Evolutionary conservation across 2,329 filamentous ascomycete species (phyloP), one percentile per base, ranked within the genome.

Genomic region (Pyricularia sp.): DNA sequence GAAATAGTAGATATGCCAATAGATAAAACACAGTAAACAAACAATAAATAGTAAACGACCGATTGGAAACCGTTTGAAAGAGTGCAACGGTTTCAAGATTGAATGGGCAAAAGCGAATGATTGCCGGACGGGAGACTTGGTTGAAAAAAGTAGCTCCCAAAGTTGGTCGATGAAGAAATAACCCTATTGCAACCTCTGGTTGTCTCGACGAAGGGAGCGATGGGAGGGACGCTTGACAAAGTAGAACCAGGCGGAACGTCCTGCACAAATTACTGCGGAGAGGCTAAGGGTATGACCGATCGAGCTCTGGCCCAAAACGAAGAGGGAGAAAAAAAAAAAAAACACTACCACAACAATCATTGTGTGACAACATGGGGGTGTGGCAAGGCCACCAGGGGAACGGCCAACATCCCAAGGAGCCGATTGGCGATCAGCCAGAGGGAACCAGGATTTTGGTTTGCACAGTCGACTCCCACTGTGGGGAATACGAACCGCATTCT

Each of bases 31-130:
- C 59, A 67, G 64, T 59, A 65, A 68, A 67, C 63, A 67, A 40
- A 67, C 62, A 65, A 65, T 63, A 62, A 65, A 65, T 63, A 62
- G 65, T 68, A 68, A 70, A 75, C 73, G 77, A 79, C 70, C 67
- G 74, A 65, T 70, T 63, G 68, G 69, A 71, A 72, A 72, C 77
- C 78, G 79, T 80, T 80, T 80, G 77, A 86, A 79, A 83, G 84
- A 87, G 78, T 82, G 84, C 78, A 78, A 64, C 76, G 76, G 77
- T 33, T 68, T 66, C 35, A 40, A 63, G 62, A 53, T 66, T 67
- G 62, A 63, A 65, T 35, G 28, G 62, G 66, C 68, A 71, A 72
- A 60, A 71, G 70, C 65, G 65, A 59, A 28, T 59, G 55, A 59
- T 59, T 30, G 26, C 55, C 55, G 24, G 13, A 19, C 4, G 13